A percentile compares a stretch with the other conserved stretches of the same genome.
These are phyloP conservation scores for Jaminaea rosea DNA, from an alignment of 1,284 basidiomycete species.

Conservation along the genomic window DNA sequence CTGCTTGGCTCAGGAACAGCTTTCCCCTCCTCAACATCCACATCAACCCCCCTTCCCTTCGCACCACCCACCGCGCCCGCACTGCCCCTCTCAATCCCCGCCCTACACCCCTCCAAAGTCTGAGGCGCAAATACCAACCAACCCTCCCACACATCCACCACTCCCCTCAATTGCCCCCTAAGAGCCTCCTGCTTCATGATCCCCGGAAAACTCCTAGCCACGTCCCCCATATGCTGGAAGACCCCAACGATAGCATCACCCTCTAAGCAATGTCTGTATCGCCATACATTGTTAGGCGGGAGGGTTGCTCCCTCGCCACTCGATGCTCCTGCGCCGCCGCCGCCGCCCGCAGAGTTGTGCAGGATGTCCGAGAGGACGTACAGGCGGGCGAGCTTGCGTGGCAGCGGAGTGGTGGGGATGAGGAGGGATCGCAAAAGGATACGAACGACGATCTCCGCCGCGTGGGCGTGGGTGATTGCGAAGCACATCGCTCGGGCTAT, in stretches of 20 bases:
- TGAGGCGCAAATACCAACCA: conserved; percentile 67
- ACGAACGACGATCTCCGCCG: conserved; percentile 61
- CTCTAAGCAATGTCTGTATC: conserved; percentile 23
- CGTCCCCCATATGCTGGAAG: conserved; percentile 31
- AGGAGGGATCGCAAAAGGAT: conserved; percentile 25
- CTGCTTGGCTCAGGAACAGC: not conserved
- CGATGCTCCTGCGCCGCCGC: too few species aligned
- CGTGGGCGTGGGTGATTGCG: conserved; percentile 86
- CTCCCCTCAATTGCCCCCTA: conserved; percentile 71
- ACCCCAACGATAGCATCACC: conserved; percentile 14
- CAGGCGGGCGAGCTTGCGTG: conserved; percentile 86
- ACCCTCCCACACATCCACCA: conserved; percentile 89
- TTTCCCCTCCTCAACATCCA: not conserved
- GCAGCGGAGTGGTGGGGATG: conserved; percentile 79
- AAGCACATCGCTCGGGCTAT: conserved; percentile 92
- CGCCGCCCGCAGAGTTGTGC: conserved; percentile 90
- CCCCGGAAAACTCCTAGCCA: conserved; percentile 19
- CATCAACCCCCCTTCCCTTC: not conserved
- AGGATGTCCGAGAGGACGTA: conserved; percentile 94
- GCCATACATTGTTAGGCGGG: conserved; percentile 60
- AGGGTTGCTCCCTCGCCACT: too few species aligned
- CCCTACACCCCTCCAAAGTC: conserved; percentile 55
- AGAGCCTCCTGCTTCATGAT: conserved; percentile 32
- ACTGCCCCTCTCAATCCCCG: conserved; percentile 13
- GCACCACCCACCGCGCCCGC: not conserved